These are phyloP conservation scores for Salvia miltiorrhiza DNA, from an alignment of 257 asterid species.

Conservation along the genomic window DNA sequence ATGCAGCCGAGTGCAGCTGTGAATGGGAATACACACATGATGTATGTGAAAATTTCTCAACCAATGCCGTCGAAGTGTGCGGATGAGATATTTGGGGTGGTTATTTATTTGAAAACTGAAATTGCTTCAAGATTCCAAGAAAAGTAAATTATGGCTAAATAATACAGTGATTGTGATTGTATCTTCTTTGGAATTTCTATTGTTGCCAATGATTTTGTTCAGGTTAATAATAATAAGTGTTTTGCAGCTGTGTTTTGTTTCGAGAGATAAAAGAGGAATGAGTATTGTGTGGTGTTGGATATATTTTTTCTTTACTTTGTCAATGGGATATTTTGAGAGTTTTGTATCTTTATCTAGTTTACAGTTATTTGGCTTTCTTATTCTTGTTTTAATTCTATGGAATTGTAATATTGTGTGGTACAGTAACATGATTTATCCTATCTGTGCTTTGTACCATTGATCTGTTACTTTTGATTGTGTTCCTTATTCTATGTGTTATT, in stretches of 20 bases:
- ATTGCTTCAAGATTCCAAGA: slow-evolving; percentile 10
- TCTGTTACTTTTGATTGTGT: not conserved
- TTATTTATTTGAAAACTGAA: not conserved
- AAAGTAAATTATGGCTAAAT: not conserved
- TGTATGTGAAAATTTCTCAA: slow-evolving; percentile 38
- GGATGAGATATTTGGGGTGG: not conserved
- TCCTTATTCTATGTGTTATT: not conserved
- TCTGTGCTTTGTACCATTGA: not conserved
- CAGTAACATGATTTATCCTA: not conserved
- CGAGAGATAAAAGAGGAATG: not conserved
- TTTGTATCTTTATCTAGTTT: not conserved
- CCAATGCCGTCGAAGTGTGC: slow-evolving; percentile 9
- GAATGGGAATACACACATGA: slow-evolving; percentile 18
- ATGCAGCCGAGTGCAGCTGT: slow-evolving; percentile 3
- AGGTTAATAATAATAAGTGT: not conserved
- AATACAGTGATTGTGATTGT: not conserved
- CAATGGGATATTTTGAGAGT: not conserved
- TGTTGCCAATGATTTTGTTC: slow-evolving; percentile 1
- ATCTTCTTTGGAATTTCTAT: not conserved
- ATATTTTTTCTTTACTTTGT: not conserved
- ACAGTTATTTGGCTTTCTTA: not conserved
- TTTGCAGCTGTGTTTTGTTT: not conserved
- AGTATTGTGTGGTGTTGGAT: not conserved
- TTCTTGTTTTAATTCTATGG: not conserved
- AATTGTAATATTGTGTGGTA: not conserved